Evolutionary conservation across 345 rosid genomes (phyloP).

Genomic region (Hypericum androsaemum): DNA sequence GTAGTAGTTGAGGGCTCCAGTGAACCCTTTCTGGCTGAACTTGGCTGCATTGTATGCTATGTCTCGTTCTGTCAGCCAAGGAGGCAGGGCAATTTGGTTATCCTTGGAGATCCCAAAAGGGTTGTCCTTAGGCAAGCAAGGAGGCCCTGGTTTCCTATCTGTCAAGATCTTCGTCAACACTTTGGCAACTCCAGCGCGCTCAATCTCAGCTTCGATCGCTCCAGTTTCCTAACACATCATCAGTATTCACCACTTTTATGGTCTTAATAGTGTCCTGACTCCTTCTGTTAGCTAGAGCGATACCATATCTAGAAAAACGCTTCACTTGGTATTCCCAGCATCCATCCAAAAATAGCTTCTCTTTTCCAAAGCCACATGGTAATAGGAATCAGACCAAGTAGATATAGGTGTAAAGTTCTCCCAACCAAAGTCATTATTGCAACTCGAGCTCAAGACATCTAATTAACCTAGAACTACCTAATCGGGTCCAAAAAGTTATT

Average conservation of each 20-base stretch:
- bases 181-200: constrained; percentile 22
- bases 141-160: constrained; percentile 36
- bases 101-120: constrained; percentile 18
- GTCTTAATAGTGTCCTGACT: neutral
- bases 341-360: no score
- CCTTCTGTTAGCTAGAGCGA: no score
- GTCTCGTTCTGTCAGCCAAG: constrained; percentile 63
- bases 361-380: no score
- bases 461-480: neutral
- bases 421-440: no score
- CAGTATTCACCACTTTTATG: no score
- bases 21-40: constrained; percentile 48
- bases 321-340: no score
- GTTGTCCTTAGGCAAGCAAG: constrained; percentile 37
- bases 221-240: constrained; percentile 39
- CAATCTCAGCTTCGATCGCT: constrained; percentile 47
- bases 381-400: no score
- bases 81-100: constrained; percentile 28
- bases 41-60: constrained; percentile 35
- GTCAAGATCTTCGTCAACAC: constrained; percentile 34
- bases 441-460: no score
- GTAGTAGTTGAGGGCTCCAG: constrained; percentile 72
- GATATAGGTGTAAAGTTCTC: no score
- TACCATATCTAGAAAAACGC: no score
- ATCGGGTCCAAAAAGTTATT: neutral